Base-by-base conservation (phyloP, 177 flowering plant species). In the Tripterygium wilfordii region DNA sequence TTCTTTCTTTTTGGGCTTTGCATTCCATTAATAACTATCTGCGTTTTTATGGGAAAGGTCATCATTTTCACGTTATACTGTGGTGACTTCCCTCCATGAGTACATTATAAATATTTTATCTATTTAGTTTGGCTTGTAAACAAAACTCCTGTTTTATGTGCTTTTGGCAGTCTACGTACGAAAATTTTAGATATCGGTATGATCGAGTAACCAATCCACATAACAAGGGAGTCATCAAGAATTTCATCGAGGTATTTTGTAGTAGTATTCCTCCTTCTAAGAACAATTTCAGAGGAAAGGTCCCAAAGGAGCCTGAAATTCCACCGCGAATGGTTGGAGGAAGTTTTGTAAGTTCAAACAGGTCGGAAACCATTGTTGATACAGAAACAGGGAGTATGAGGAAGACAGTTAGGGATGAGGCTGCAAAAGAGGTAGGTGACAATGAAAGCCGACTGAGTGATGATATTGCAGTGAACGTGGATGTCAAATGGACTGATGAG, bases 301-400 rank as follows among this genome's bases (percentile, higher is more conserved):
- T 88, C 9, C 75, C 73, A 1, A 59, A 23, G 49, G 83, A 82
- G 31, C 70, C 76, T 4, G 66, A 50, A 12, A 21, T 72, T 45
- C 72, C 65, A n/a, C 51, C 74, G n/a, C 74, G 80, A 9, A 50
- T 61, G 5, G 64, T 71, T 0, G 65, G 66, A 15, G 78, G 76
- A 5, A 77, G 79, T 33, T 86, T 74, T 49, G 53, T 69, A 13
- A 75, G 80, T 60, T 85, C 96, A 37, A 72, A 57, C 61, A 74
- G 74, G 66, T 83, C 76, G 36, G 86, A 76, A 60, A 63, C 68
- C 19, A 54, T 45, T 4, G 74, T 62, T 5, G 87, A 87, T 62
- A 72, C 82, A 41, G 97, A 82, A 56, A 78, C 75, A 79, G 96
- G 96, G 13, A 75, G 85, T 52, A 87, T 81, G 51, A 70, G 85